Conservation (phyloP, 202 grass and related monocot species). For the Cymbopogon flexuosus region DNA sequence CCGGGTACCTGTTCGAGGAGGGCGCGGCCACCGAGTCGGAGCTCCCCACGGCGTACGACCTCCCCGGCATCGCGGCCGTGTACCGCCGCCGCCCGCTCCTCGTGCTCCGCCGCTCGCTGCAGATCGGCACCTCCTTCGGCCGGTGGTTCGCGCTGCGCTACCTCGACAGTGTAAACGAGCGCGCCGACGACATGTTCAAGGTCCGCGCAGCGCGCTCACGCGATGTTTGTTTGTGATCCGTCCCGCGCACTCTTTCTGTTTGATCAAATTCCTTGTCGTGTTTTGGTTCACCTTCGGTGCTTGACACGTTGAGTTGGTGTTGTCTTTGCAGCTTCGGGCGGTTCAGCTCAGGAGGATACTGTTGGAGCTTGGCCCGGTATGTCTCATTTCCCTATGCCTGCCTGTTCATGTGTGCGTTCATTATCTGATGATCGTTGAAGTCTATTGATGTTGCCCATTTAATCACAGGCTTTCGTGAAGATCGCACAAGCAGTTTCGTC, state of each 20-base stretch:
- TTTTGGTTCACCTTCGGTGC: not conserved
- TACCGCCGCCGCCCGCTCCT: constrained; percentile 81
- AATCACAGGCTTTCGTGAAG: constrained; percentile 78
- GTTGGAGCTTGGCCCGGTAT: constrained; percentile 80
- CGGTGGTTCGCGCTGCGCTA: constrained; percentile 77
- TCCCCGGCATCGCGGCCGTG: constrained; percentile 47
- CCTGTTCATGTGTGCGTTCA: not conserved
- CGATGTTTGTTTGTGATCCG: not conserved
- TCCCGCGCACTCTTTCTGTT: not conserved
- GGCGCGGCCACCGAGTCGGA: constrained; percentile 49
- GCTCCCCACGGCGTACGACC: constrained; percentile 52
- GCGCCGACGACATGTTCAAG: constrained; percentile 76
- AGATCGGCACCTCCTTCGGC: constrained; percentile 66
- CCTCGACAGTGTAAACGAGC: constrained; percentile 56
- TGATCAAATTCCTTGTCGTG: constrained; percentile 13
- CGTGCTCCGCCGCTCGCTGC: constrained; percentile 69
- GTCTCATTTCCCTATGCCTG: not conserved
- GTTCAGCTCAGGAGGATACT: constrained; percentile 76
- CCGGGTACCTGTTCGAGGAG: constrained; percentile 77
- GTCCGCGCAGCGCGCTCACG: constrained; percentile 9
- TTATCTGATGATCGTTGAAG: not conserved
- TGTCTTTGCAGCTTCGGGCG: constrained; percentile 62
- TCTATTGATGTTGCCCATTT: constrained; percentile 9
- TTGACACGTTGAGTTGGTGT: constrained; percentile 9
- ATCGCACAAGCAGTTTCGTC: constrained; percentile 95